A percentile compares a stretch with the other conserved stretches of the same genome.
phyloP scores from a whole-genome alignment of 2,329 filamentous ascomycete species.

The Trichoderma aggressivum region DNA sequence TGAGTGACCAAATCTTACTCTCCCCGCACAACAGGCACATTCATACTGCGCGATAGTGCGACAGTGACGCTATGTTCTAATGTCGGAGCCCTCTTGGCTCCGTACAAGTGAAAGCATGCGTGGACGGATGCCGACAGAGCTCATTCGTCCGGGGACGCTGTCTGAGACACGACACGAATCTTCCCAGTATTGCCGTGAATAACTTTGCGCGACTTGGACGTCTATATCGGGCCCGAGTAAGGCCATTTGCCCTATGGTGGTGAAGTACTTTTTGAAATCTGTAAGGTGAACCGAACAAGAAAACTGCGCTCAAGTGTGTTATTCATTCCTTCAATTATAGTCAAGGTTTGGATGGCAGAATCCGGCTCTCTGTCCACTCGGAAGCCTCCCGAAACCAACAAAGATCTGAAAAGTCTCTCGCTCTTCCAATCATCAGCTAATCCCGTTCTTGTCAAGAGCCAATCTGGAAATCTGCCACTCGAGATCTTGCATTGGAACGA shows the following conservation, averaged over 20 bases:
- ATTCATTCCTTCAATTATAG: background rate
- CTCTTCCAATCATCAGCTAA: background rate
- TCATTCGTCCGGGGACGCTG: background rate
- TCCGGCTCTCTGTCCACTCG: background rate
- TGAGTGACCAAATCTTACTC: background rate
- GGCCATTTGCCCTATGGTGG: background rate
- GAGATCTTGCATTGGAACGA: constrained; percentile 9
- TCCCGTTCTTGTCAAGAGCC: background rate
- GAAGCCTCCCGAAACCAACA: background rate
- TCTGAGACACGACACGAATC: background rate
- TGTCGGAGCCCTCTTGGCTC: too few relatives aligned
- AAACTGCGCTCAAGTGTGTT: background rate
- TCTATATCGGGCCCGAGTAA: background rate
- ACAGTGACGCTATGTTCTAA: background rate
- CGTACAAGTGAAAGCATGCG: background rate
- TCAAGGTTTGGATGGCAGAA: background rate
- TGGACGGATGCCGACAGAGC: background rate
- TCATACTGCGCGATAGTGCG: background rate
- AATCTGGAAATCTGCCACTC: background rate
- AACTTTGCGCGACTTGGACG: background rate
- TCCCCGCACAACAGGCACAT: background rate
- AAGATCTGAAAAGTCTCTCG: background rate
- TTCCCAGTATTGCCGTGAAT: background rate
- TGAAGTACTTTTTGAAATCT: background rate
- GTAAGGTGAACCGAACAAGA: background rate